Base-by-base conservation (phyloP, 148 eudicot species). In the Talinum fruticosum region DNA sequence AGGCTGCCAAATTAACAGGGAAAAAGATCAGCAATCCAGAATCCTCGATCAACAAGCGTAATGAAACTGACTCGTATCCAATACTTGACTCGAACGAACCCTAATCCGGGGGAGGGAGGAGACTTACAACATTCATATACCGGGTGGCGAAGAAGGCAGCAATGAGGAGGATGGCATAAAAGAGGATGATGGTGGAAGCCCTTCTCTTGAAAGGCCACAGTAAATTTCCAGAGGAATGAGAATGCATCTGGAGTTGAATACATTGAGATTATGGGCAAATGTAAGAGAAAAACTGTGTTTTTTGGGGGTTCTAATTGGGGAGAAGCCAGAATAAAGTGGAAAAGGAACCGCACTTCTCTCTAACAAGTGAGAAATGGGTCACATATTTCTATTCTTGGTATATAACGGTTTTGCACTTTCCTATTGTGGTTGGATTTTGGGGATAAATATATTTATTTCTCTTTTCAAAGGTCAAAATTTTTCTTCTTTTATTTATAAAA, bases 91-190 rank as follows among this genome's bases (percentile, higher is more conserved):
- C 18, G 2, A 59, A 59, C 29, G 18, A 59, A 59, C 64, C 13
- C 0, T 5, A 29, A 23, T 23, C n/a, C 5, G 12, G 12, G 7
- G 47, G 13, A 41, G 12, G 12, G 47, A 1, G 15, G 8, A 16
- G 15, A 83, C 94, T 86, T 87, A 88, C 93, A 51, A 88, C 73
- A 76, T 84, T 84, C 54, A 87, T 76, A 78, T 82, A 86, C 28
- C 81, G 83, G 8, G 86, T 84, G 64, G 83, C 84, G 8, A 86
- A 8, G 47, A 81, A 62, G 66, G 66, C 66, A 14, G 14, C 66
- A 62, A 62, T 26, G 66, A 62, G 66, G 14, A 62, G 66, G 30
- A 28, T 28, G 15, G 66, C 66, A 62, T 62, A 62, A 6, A 62
- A 62, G 33, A 62, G 32, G 18, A 62, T 62, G 8, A 62, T 62